Conservation (phyloP, 2,329 filamentous ascomycete genomes). For the Fusarium metavorans region DNA sequence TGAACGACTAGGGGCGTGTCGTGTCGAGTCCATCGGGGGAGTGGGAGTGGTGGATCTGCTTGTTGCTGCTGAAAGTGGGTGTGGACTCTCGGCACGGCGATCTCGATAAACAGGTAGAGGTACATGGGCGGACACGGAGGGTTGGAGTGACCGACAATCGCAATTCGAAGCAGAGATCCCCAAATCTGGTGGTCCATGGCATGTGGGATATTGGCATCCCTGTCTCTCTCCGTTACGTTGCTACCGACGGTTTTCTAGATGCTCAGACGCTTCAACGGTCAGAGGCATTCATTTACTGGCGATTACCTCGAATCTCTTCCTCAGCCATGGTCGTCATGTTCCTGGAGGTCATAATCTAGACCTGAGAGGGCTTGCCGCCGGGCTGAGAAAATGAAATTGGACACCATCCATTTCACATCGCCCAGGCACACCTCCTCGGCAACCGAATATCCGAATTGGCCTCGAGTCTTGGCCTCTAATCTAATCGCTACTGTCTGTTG, state of each 20-base stretch:
- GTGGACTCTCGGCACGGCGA: slow-evolving; percentile 20
- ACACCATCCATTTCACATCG: slow-evolving; percentile 24
- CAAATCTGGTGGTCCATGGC: slow-evolving; percentile 20
- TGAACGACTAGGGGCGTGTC: slow-evolving; percentile 26
- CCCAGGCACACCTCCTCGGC: slow-evolving; percentile 19
- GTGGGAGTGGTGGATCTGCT: slow-evolving; percentile 4
- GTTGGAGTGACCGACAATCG: slow-evolving; percentile 25
- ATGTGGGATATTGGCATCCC: slow-evolving; percentile 18
- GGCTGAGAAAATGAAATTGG: slow-evolving; percentile 37
- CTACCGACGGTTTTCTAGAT: not conserved
- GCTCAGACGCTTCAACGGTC: not conserved
- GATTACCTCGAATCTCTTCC: not conserved
- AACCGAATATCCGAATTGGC: slow-evolving; percentile 30
- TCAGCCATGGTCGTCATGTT: slow-evolving; percentile 14
- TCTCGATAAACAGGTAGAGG: slow-evolving; percentile 32
- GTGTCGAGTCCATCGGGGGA: slow-evolving; percentile 25
- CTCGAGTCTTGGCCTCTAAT: slow-evolving; percentile 23
- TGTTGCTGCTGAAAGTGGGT: slow-evolving; percentile 20
- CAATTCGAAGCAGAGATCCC: slow-evolving; percentile 25
- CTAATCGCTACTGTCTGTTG: not conserved
- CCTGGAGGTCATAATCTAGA: slow-evolving; percentile 7
- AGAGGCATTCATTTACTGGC: not conserved
- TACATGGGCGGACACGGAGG: slow-evolving; percentile 19
- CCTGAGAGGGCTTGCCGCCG: slow-evolving; percentile 27
- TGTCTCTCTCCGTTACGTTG: not conserved